A percentile compares a stretch with the other conserved stretches of the same genome.
phyloP scores from a whole-genome alignment of 495 filamentous ascomycete species.

The Penicillium flavigenum region DNA sequence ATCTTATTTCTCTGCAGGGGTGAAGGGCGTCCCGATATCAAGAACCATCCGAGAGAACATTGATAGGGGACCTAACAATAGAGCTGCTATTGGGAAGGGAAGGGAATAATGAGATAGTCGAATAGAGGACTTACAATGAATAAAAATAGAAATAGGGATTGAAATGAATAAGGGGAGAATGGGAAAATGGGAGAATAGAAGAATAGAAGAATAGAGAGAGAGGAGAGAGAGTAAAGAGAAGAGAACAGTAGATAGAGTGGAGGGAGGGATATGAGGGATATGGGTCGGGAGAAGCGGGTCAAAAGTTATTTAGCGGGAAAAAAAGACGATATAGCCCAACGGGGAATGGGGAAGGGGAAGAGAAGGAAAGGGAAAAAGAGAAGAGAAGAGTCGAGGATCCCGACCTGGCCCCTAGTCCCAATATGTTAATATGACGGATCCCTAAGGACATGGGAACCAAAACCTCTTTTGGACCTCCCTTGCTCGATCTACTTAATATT shows the following conservation, averaged over 20 bases:
- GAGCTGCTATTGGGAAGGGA: neutral
- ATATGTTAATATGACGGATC: slow-evolving; percentile 54
- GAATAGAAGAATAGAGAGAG: slow-evolving; percentile 13
- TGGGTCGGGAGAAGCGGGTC: slow-evolving; percentile 13
- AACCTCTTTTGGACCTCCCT: slow-evolving; percentile 8
- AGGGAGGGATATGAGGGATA: slow-evolving; percentile 8
- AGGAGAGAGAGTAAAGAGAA: slow-evolving; percentile 12
- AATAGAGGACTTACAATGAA: slow-evolving; percentile 11
- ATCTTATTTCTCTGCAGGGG: slow-evolving; percentile 34
- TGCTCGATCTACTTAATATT: slow-evolving; percentile 8
- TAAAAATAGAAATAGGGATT: neutral
- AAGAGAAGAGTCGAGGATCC: slow-evolving; percentile 35
- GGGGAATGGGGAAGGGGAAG: slow-evolving; percentile 24
- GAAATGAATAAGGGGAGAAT: neutral
- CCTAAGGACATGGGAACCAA: slow-evolving; percentile 33
- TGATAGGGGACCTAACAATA: slow-evolving; percentile 11
- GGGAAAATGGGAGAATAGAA: neutral
- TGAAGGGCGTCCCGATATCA: slow-evolving; percentile 28
- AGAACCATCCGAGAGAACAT: slow-evolving; percentile 16
- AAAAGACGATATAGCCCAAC: slow-evolving; percentile 20
- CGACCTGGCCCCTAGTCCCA: slow-evolving; percentile 48
- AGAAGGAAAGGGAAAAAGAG: slow-evolving; percentile 23
- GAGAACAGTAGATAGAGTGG: slow-evolving; percentile 20
- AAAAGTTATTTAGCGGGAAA: slow-evolving; percentile 4
- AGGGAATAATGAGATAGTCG: slow-evolving; percentile 4